Evolutionary conservation across 2,329 filamentous ascomycete genomes (phyloP), one percentile per base, ranked within the genome.

Genomic region (Pleoardoris graminearum): DNA sequence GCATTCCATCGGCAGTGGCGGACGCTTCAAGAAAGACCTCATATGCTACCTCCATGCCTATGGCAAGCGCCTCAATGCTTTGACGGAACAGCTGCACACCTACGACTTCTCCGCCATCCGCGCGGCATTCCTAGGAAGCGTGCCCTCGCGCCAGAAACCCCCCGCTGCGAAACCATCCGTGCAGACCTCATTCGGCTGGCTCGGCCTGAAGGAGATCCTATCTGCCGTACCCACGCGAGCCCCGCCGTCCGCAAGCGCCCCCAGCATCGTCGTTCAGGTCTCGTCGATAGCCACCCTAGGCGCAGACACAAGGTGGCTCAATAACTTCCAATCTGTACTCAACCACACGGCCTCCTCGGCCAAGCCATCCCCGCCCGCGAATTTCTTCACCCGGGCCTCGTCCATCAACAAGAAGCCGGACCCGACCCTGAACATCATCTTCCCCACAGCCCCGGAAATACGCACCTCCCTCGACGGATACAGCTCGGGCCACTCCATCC

Each of bases 241-340:
- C 56, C 67, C 29, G 68, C 76, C 62, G 68, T 76, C 43, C 7
- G 1, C 25, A 1, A 37, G 58, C 8, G 16, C 7, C 38, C 59
- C 63, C 38, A 58, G 63, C 3, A 56, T 90, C 23, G 81, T 85
- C 1, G 71, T 81, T 3, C 85, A 94, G 72, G 77, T 93, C 35
- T 95, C 91, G 0, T 95, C 90, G 0, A 88, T 96, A 42, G 91
- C 91, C 2, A 91, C 90, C 0, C 77, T 96, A 0, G 89, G 89
- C 0, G 76, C 79, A 22, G 86, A 80, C 7, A 82, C 90, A 46
- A 82, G 80, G 47, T 96, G 91, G 91, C 76, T 96, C 0, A 81
- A 81, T 44, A 79, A 84, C 21, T 86, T 57, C 68, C 47, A 73
- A 70, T 37, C 70, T 76, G 43, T 74, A 64, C 55, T 71, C 14